These are phyloP conservation scores for Inga oerstediana DNA, from an alignment of 306 rosid genomes.

Conservation along the genomic window DNA sequence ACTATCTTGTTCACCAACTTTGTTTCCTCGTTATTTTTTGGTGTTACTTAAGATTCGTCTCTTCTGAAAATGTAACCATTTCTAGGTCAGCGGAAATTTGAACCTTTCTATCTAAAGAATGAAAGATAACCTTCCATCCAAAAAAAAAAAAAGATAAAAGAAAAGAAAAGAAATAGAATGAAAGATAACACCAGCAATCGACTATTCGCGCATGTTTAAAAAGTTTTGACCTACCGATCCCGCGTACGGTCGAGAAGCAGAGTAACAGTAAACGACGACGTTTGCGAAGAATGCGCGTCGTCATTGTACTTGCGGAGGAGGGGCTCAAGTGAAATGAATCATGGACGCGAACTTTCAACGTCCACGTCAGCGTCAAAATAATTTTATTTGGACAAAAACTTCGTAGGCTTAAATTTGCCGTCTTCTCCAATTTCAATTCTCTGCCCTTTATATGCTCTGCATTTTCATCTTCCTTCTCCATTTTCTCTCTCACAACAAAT, in stretches of 20 bases:
- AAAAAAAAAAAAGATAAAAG: too few relatives aligned
- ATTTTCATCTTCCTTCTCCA: background rate
- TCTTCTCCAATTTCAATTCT: background rate
- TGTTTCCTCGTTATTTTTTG: background rate
- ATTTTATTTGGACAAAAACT: background rate
- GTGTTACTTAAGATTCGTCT: background rate
- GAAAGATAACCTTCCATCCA: too few relatives aligned
- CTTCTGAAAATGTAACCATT: background rate
- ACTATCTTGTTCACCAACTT: background rate
- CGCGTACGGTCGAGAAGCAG: background rate
- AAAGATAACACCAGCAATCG: background rate
- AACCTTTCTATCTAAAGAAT: background rate
- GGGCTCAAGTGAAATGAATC: background rate
- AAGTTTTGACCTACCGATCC: background rate
- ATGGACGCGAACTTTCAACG: slow-evolving; percentile 22
- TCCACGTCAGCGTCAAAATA: background rate
- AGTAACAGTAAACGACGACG: slow-evolving; percentile 25
- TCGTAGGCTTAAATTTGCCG: background rate
- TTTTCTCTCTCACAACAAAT: too few relatives aligned
- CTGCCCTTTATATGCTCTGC: background rate
- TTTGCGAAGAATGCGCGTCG: background rate
- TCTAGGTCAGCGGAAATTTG: background rate
- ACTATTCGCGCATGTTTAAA: background rate
- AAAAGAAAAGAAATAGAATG: too few relatives aligned
- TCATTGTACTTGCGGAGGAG: background rate